Evolutionary conservation across 495 filamentous ascomycete genomes (phyloP).

Genomic region (Penicillium alfredii): DNA sequence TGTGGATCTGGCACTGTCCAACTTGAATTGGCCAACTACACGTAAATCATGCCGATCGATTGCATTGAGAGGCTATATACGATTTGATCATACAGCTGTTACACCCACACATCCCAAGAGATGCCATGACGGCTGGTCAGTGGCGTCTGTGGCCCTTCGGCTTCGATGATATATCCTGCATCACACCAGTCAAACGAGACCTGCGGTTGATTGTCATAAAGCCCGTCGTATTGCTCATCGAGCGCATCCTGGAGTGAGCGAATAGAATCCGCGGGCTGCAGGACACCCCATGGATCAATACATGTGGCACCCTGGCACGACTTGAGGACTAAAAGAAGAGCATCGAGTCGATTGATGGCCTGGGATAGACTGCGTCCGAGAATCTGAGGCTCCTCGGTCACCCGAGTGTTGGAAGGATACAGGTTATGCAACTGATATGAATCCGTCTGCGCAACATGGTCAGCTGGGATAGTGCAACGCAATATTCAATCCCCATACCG

Average conservation of each 20-base stretch:
- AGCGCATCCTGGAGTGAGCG: constrained; percentile 36
- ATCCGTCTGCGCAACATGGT: constrained; percentile 41
- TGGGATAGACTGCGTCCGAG: constrained; percentile 41
- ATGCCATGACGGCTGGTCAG: constrained; percentile 26
- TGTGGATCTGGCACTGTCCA: no score
- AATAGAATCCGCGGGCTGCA: constrained; percentile 48
- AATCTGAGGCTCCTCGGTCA: constrained; percentile 15
- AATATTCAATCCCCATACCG: no score
- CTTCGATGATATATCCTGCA: constrained; percentile 52
- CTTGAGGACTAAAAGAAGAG: constrained; percentile 58
- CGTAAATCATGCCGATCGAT: no score
- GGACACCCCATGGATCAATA: constrained; percentile 51
- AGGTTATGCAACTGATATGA: constrained; percentile 57
- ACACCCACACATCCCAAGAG: constrained; percentile 32
- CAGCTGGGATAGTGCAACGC: no score
- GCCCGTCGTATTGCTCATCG: constrained; percentile 45
- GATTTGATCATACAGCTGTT: no score
- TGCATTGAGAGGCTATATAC: no score
- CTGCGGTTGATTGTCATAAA: constrained; percentile 47
- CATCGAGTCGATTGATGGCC: constrained; percentile 49
- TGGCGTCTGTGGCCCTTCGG: constrained; percentile 51
- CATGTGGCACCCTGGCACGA: constrained; percentile 55
- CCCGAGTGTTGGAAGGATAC: constrained; percentile 26
- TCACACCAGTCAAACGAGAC: constrained; percentile 55
- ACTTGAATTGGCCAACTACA: no score